A percentile compares a stretch with the other conserved stretches of the same genome.
Evolutionary conservation across 2,329 filamentous ascomycete genomes (phyloP).

Genomic region (Graphiopsis chlorocephala): DNA sequence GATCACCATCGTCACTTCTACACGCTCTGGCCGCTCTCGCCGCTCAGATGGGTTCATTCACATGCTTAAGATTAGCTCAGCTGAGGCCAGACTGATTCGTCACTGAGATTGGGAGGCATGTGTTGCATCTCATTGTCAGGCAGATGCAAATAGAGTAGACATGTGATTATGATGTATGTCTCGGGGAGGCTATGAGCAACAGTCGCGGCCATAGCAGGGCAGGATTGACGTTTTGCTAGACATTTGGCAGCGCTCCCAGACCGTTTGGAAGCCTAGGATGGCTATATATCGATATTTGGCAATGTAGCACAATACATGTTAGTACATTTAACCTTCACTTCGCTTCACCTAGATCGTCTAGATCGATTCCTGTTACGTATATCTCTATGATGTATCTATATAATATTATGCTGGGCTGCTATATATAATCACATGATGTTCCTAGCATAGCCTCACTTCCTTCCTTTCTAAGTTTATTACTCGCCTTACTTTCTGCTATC

Average conservation of each 20-base stretch:
- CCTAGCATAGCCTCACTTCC: not conserved
- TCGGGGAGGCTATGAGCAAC: not conserved
- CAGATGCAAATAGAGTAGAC: not conserved
- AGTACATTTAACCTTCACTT: not conserved
- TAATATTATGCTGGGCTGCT: not conserved
- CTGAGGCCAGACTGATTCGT: not conserved
- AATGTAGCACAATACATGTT: not conserved
- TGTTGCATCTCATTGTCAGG: not conserved
- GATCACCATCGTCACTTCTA: not conserved
- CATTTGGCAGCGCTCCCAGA: not conserved
- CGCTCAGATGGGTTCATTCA: not conserved
- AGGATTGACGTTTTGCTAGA: not conserved
- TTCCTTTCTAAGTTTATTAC: not conserved
- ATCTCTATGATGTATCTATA: not conserved
- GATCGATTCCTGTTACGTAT: not conserved
- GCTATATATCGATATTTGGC: not conserved
- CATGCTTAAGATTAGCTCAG: not conserved
- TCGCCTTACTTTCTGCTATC: not conserved
- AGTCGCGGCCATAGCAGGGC: not conserved
- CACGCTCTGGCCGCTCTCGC: not conserved
- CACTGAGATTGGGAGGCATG: not conserved
- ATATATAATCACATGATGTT: not conserved
- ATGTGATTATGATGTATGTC: not conserved
- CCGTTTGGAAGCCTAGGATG: not conserved
- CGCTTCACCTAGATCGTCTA: not conserved